Conservation (phyloP, 1,284 basidiomycete genomes). For the Ustilago curta region DNA sequence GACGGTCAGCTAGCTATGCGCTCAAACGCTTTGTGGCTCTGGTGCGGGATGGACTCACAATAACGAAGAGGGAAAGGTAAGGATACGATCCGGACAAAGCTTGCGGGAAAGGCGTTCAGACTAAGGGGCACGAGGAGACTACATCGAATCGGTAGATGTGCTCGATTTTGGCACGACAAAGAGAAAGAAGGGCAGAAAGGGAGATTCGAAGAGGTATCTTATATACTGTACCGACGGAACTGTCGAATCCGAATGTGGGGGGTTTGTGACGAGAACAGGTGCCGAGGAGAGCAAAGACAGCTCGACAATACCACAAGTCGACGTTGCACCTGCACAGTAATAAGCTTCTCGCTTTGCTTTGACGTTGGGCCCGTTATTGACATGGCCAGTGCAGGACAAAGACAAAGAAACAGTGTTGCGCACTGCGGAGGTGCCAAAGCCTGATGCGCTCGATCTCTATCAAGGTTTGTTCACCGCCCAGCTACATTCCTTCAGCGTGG, state of each 20-base stretch:
- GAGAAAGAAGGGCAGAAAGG: background rate
- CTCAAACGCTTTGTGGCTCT: background rate
- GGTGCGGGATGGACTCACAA: slow-evolving; percentile 16
- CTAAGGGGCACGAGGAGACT: background rate
- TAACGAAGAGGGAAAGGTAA: slow-evolving; percentile 4
- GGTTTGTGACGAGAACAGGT: background rate
- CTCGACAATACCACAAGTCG: background rate
- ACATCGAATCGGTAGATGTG: slow-evolving; percentile 1
- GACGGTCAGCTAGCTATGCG: slow-evolving; percentile 8
- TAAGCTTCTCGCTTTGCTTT: background rate
- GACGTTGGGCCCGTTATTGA: background rate
- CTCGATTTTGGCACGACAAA: background rate
- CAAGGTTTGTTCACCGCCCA: slow-evolving; percentile 1
- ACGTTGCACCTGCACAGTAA: background rate
- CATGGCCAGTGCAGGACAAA: background rate
- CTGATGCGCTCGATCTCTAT: background rate
- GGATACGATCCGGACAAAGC: slow-evolving; percentile 26
- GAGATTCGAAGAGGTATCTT: background rate
- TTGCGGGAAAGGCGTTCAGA: slow-evolving; percentile 9
- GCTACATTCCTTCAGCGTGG: background rate
- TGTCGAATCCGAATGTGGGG: background rate
- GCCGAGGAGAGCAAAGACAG: background rate
- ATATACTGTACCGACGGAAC: background rate
- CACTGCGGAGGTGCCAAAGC: background rate
- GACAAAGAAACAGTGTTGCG: background rate